Conservation (phyloP, 1,284 basidiomycete genomes). For the Tilletia horrida region DNA sequence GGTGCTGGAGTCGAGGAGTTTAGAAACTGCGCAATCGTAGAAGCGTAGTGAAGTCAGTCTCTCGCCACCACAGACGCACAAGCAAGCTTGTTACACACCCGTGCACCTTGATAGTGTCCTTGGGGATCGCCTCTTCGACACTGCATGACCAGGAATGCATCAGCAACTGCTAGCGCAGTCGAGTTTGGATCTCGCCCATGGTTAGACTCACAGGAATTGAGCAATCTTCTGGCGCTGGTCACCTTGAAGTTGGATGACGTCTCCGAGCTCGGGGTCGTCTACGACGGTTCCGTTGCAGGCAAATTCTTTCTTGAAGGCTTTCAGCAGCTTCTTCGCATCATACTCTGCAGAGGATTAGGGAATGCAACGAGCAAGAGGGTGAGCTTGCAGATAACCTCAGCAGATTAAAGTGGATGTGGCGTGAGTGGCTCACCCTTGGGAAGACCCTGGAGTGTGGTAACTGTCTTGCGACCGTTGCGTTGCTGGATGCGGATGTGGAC, state of each 20-base stretch:
- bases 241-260: slow-evolving; percentile 98
- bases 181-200: background rate
- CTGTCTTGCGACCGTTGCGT: slow-evolving; percentile 96
- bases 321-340: slow-evolving; percentile 95
- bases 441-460: slow-evolving; percentile 95
- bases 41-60: background rate
- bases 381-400: slow-evolving; percentile 1
- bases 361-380: slow-evolving; percentile 11
- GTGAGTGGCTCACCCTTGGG: slow-evolving; percentile 74
- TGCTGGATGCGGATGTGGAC: slow-evolving; percentile 77
- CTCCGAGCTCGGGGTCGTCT: slow-evolving; percentile 91
- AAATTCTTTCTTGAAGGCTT: slow-evolving; percentile 99
- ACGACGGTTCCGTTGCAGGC: slow-evolving; percentile 98
- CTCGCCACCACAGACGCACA: background rate
- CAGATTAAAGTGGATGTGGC: too few species aligned
- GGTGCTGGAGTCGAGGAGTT: background rate
- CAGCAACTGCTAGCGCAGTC: background rate
- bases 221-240: slow-evolving; percentile 92
- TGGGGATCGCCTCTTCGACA: slow-evolving; percentile 51
- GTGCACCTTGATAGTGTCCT: slow-evolving; percentile 54
- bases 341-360: slow-evolving; percentile 68
- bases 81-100: slow-evolving; percentile 42
- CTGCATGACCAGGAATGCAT: slow-evolving; percentile 13
- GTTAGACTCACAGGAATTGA: slow-evolving; percentile 40
- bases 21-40: slow-evolving; percentile 5